Percentiles rank a stretch among this genome's conserved stretches.
phyloP scores from a whole-genome alignment of 805 yeast species.

The Candida glaebosa region DNA sequence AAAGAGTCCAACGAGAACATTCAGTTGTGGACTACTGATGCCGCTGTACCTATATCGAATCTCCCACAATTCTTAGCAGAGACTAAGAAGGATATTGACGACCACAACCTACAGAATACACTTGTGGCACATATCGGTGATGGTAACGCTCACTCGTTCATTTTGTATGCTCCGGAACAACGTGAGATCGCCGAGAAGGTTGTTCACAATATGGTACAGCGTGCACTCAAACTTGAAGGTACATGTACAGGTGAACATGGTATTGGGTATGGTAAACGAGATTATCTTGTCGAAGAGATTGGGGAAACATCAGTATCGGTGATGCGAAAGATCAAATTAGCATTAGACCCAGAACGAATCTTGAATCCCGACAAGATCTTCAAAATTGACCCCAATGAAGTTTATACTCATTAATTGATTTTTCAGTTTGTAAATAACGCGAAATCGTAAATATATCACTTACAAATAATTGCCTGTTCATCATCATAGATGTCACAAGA shows the following conservation, averaged over 20 bases:
- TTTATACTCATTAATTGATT: not conserved
- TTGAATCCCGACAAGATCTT: constrained; percentile 78
- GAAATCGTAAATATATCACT: too few relatives aligned
- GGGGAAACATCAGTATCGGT: constrained; percentile 62
- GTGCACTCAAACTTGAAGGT: constrained; percentile 48
- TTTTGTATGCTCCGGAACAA: constrained; percentile 55
- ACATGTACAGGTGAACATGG: constrained; percentile 90
- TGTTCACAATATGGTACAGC: constrained; percentile 23
- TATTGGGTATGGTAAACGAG: constrained; percentile 72
- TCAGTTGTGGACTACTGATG: constrained; percentile 72
- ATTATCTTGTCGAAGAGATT: constrained; percentile 55
- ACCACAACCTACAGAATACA: constrained; percentile 51
- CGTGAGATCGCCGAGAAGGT: constrained; percentile 34
- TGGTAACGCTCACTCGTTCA: constrained; percentile 73
- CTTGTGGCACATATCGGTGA: constrained; percentile 83
- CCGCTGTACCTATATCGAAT: constrained; percentile 74
- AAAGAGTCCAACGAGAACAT: constrained; percentile 34
- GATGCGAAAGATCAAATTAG: constrained; percentile 69
- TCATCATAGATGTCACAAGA: too few relatives aligned
- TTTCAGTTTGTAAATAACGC: too few relatives aligned
- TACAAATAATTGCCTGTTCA: not conserved
- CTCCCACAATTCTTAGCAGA: constrained; percentile 61
- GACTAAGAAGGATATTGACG: constrained; percentile 56
- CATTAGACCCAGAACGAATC: constrained; percentile 67
- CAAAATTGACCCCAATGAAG: constrained; percentile 54